Base-by-base conservation (phyloP, 2,329 filamentous ascomycete genomes). In the Arachnomyces sp. region DNA sequence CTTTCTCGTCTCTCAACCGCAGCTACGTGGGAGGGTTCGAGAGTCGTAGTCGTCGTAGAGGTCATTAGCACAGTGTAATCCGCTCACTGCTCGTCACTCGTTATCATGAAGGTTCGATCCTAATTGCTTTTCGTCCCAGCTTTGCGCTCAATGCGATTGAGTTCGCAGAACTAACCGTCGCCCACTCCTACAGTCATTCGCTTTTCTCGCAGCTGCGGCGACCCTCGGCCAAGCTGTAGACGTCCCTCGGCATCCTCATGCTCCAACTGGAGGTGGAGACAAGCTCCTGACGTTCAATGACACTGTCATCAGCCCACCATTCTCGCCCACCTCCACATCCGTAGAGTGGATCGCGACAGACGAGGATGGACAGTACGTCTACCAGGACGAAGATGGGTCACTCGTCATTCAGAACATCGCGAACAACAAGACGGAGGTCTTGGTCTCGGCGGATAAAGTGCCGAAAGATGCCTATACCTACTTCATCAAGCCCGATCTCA, bases 401-500 rank as follows among this genome's bases (percentile, higher is more conserved):
- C 63, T 84, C 4, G 58, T 79, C 4, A 71, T 83, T 20, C 71
- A 76, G 51, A 77, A 81, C 51, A 75, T 82, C 37, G 70, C 74
- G 30, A 78, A 74, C 0, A 72, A 73, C 32, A 66, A 73, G 43
- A 72, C 64, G 25, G 68, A 68, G 16, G 75, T 71, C 0, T 79
- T 83, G 43, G 68, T 83, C 4, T 61, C 73, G 2, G 71, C 74
- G 2, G 72, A 74, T 43, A 64, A 75, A 44, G 67, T 83, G 2
- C 78, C 78, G 0, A 58, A 65, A 2, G 70, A 71, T 38, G 65
- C 74, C 43, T 63, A 64, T 44, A 73, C 77, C 32, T 82, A 77
- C 56, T 78, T 69, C 63, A 78, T 84, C 47, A 77, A 74, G 31
- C 61, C 74, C 2, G 77, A 81, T 51, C 66, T 73, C 5, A 70